These are phyloP conservation scores for Neofusicoccum cordaticola DNA, from an alignment of 2,329 filamentous ascomycete species.

Conservation along the genomic window DNA sequence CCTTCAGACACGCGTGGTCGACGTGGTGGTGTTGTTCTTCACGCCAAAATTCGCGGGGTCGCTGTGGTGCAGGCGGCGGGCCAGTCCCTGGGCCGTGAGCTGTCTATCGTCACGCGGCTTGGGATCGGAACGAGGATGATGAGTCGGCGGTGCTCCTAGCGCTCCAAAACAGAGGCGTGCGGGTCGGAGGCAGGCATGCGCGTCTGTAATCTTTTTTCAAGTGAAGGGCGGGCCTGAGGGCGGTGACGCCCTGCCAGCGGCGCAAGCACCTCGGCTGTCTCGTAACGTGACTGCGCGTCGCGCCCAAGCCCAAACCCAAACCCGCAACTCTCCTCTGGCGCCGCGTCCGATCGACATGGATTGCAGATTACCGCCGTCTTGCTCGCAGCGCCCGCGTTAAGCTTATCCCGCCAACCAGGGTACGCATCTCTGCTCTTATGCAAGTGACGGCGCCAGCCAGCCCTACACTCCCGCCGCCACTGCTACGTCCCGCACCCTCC, in stretches of 20 bases:
- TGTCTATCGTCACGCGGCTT: constrained; percentile 4
- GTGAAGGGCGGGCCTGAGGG: not conserved
- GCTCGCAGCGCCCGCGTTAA: not conserved
- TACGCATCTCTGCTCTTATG: not conserved
- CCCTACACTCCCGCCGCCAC: not conserved
- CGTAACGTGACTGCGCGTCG: constrained; percentile 2
- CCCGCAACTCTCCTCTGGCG: not conserved
- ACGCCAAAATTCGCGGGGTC: constrained; percentile 11
- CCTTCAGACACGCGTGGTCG: constrained; percentile 20
- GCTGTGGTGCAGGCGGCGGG: not conserved
- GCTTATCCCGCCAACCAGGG: not conserved
- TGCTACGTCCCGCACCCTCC: not conserved
- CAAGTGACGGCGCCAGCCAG: not conserved
- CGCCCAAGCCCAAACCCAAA: not conserved
- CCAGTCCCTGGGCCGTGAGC: constrained; percentile 1
- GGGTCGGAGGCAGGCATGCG: not conserved
- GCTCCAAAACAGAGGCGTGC: not conserved
- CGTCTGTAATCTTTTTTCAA: not conserved
- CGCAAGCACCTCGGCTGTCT: too few relatives aligned
- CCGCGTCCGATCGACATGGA: constrained; percentile 6
- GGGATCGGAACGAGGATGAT: constrained; percentile 11
- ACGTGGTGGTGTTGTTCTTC: not conserved
- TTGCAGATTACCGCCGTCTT: not conserved
- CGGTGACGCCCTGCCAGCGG: not conserved
- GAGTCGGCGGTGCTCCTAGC: not conserved